Evolutionary conservation across 495 filamentous ascomycete genomes (phyloP).

Genomic region (Paragyromitra xinjiangensis): DNA sequence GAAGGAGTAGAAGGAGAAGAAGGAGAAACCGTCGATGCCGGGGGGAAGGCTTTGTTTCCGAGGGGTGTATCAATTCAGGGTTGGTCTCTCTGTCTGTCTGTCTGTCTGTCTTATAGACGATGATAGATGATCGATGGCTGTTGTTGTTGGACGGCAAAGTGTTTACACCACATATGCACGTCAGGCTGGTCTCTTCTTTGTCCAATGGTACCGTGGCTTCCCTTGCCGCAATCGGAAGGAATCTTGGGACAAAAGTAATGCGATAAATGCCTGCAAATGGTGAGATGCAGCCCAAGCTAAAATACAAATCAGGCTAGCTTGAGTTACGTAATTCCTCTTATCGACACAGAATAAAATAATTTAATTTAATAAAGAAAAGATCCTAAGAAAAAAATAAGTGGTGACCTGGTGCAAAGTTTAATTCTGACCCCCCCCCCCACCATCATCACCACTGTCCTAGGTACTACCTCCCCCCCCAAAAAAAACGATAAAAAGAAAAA

Average conservation of each 20-base stretch:
- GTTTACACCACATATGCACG: slow-evolving; percentile 42
- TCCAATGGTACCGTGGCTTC: slow-evolving; percentile 9
- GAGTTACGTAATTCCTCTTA: neutral
- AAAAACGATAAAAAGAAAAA: too few species aligned
- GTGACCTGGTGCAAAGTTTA: too few species aligned
- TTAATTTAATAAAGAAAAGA: too few species aligned
- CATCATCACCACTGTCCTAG: neutral
- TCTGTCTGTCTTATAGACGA: neutral
- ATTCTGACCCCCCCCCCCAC: neutral
- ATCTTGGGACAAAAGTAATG: slow-evolving; percentile 6
- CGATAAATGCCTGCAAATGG: neutral
- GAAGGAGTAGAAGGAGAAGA: neutral
- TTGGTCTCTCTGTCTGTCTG: neutral
- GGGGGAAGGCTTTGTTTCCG: slow-evolving; percentile 36
- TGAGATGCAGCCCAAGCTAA: neutral
- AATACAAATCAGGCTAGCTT: neutral
- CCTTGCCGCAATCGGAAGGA: neutral
- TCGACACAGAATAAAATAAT: neutral
- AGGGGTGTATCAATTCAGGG: neutral
- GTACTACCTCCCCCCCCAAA: neutral
- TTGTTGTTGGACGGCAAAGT: slow-evolving; percentile 30
- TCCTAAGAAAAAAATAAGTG: too few species aligned
- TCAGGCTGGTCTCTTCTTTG: slow-evolving; percentile 26
- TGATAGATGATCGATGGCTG: slow-evolving; percentile 3
- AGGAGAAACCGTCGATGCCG: neutral